A percentile compares a stretch with the other conserved stretches of the same genome.
Evolutionary conservation across 1,284 basidiomycete genomes (phyloP).

Genomic region (Melampsora larici-populina): DNA sequence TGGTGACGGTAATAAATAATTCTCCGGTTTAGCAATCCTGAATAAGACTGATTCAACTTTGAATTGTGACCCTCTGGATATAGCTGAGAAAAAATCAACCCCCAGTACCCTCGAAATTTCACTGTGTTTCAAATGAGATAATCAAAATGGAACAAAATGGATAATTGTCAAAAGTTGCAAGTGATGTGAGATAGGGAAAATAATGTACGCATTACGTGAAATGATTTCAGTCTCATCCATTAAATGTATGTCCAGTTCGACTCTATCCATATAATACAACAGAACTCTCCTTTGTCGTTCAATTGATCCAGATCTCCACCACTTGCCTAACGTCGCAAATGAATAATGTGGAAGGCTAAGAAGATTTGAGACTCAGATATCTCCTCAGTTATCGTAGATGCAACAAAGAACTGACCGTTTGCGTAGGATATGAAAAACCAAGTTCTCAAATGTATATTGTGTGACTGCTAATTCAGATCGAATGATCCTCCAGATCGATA

Average conservation of each 20-base stretch:
- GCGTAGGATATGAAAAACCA: constrained; percentile 72
- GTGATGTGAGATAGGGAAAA: neutral
- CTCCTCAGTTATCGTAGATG: neutral
- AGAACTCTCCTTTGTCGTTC: constrained; percentile 62
- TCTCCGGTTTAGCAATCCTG: constrained; percentile 94
- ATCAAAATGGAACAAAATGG: neutral
- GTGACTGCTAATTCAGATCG: constrained; percentile 75
- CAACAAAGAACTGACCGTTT: constrained; percentile 60
- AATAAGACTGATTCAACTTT: constrained; percentile 99
- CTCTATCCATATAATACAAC: constrained; percentile 65
- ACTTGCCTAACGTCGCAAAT: constrained; percentile 64
- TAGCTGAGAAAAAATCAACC: constrained; percentile 92
- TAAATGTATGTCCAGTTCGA: constrained; percentile 69
- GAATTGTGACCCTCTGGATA: constrained; percentile 91
- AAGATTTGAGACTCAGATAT: neutral
- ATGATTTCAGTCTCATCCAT: constrained; percentile 74
- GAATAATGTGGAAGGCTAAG: constrained; percentile 73
- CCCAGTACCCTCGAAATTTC: constrained; percentile 97
- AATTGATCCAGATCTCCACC: constrained; percentile 66
- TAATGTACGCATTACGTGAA: constrained; percentile 76
- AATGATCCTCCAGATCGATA: constrained; percentile 91
- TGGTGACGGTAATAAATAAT: constrained; percentile 80
- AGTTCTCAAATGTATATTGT: constrained; percentile 85
- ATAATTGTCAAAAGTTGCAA: neutral
- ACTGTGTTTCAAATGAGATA: constrained; percentile 56